These are phyloP conservation scores for Lachnellula cervina DNA, from an alignment of 2,329 filamentous ascomycete genomes.

Conservation along the genomic window DNA sequence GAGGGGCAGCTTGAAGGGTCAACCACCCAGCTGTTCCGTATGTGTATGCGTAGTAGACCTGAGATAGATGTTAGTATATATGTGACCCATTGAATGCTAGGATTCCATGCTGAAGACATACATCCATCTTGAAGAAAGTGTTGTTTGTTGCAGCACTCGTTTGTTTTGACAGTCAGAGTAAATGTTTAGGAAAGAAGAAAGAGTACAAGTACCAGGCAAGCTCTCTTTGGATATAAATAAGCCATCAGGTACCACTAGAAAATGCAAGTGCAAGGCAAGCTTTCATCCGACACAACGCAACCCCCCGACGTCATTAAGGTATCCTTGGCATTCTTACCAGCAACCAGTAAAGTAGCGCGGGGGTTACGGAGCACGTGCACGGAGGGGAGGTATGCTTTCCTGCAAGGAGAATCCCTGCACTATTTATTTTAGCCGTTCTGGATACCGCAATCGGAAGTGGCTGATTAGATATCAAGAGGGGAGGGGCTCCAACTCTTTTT, in stretches of 20 bases:
- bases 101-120: slow-evolving; percentile 1
- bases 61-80: slow-evolving; percentile 1
- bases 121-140: slow-evolving; percentile 12
- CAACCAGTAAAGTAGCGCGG: background rate
- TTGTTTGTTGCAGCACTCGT: background rate
- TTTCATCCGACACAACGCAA: too few species aligned
- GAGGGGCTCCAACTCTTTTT: background rate
- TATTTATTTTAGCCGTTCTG: background rate
- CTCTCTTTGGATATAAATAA: too few species aligned
- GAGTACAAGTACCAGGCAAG: too few species aligned
- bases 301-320: too few species aligned
- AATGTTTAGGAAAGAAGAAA: too few species aligned
- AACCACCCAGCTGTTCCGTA: slow-evolving; percentile 47
- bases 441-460: slow-evolving; percentile 7
- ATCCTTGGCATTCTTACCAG: too few species aligned
- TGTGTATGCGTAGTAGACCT: slow-evolving; percentile 48
- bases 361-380: background rate
- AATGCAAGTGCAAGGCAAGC: too few species aligned
- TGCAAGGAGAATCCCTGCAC: background rate
- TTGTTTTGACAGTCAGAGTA: too few species aligned
- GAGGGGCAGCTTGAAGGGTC: slow-evolving; percentile 41
- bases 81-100: background rate
- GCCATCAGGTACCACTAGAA: too few species aligned
- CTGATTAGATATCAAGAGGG: slow-evolving; percentile 5
- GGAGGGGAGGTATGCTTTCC: background rate